Evolutionary conservation across 495 filamentous ascomycete species (phyloP).

Genomic region (Tetracladium marchalianum): DNA sequence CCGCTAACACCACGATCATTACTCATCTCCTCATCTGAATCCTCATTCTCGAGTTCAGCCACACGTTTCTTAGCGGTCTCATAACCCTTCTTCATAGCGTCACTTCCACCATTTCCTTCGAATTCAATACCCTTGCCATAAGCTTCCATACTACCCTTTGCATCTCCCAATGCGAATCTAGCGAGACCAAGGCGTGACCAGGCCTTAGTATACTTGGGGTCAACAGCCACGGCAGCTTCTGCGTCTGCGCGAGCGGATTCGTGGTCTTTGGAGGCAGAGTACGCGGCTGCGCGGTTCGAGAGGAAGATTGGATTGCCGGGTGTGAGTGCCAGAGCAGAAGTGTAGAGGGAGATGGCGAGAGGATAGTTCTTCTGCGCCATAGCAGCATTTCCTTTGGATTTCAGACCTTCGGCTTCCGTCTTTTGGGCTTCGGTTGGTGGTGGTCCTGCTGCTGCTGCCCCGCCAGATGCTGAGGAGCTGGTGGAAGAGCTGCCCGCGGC

Average conservation of each 20-base stretch:
- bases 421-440: slow-evolving; percentile 43
- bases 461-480: slow-evolving; percentile 16
- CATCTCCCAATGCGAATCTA: slow-evolving; percentile 80
- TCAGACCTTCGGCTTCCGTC: slow-evolving; percentile 75
- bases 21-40: slow-evolving; percentile 20
- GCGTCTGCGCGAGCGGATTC: slow-evolving; percentile 74
- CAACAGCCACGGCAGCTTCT: slow-evolving; percentile 72
- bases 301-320: slow-evolving; percentile 93
- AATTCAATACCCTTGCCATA: slow-evolving; percentile 88
- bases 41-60: slow-evolving; percentile 56
- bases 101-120: slow-evolving; percentile 80
- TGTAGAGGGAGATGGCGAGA: slow-evolving; percentile 74
- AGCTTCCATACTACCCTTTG: slow-evolving; percentile 85
- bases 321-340: slow-evolving; percentile 65
- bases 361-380: slow-evolving; percentile 88
- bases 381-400: slow-evolving; percentile 84
- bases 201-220: slow-evolving; percentile 91
- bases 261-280: slow-evolving; percentile 71
- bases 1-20: slow-evolving; percentile 32
- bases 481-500: slow-evolving; percentile 19
- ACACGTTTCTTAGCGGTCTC: slow-evolving; percentile 81
- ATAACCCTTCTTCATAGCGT: slow-evolving; percentile 88
- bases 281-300: slow-evolving; percentile 91
- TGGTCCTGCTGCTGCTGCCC: slow-evolving; percentile 15
- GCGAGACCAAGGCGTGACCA: slow-evolving; percentile 90